A percentile compares a stretch with the other conserved stretches of the same genome.
Evolutionary conservation across 768 basidiomycete genomes (phyloP).

Genomic region (Tricholoma furcatifolium): DNA sequence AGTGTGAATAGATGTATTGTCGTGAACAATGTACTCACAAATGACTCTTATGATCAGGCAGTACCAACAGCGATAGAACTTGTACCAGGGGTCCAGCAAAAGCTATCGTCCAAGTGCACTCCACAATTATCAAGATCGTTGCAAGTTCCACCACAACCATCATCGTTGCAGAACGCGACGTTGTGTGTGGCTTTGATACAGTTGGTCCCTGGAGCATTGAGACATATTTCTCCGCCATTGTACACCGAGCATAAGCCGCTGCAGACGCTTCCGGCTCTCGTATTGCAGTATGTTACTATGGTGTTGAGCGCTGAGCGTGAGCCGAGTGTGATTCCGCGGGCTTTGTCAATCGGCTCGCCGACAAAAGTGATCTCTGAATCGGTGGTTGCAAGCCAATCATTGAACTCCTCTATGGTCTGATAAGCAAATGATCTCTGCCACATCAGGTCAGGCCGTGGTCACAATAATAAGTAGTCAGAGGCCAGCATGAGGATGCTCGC

Average conservation of each 20-base stretch:
- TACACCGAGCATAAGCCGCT: conserved; percentile 30
- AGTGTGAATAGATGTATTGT: too few relatives aligned
- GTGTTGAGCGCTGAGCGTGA: conserved; percentile 17
- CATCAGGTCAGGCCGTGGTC: background rate
- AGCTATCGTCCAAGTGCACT: conserved; percentile 20
- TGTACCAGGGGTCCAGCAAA: conserved; percentile 31
- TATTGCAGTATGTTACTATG: conserved; percentile 28
- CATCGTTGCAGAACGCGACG: conserved; percentile 27
- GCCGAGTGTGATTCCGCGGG: conserved; percentile 12
- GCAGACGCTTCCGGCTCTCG: conserved; percentile 22
- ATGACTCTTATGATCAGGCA: background rate
- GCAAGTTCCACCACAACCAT: conserved; percentile 24
- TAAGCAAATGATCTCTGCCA: background rate
- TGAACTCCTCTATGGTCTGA: background rate
- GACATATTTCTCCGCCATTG: conserved; percentile 25
- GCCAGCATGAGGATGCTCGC: background rate
- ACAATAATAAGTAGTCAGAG: background rate
- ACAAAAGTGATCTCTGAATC: conserved; percentile 1
- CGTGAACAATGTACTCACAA: too few relatives aligned
- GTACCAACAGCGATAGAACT: conserved; percentile 18
- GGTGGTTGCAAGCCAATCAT: conserved; percentile 4
- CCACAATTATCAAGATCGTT: conserved; percentile 21
- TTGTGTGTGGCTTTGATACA: conserved; percentile 30
- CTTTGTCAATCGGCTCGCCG: conserved; percentile 17
- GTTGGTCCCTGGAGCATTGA: conserved; percentile 25